These are phyloP conservation scores for Coemansia sp. DNA, from an alignment of 192 early-diverging fungal species.

Conservation along the genomic window DNA sequence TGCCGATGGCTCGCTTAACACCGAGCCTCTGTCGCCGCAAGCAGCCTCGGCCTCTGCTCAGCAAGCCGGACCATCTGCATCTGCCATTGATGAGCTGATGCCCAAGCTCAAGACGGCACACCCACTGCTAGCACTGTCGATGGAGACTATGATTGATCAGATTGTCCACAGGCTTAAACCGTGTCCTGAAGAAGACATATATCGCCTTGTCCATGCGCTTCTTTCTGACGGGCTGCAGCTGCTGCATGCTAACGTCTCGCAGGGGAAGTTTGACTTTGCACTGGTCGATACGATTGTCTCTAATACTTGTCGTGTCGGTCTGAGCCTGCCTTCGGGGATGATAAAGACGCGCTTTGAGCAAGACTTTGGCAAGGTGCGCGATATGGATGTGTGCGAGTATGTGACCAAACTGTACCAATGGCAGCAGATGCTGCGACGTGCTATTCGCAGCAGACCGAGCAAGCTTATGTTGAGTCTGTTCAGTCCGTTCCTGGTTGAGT, in stretches of 20 bases:
- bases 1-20: background rate
- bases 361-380: slow-evolving; percentile 87
- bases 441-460: slow-evolving; percentile 80
- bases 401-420: slow-evolving; percentile 86
- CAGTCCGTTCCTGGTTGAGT: slow-evolving; percentile 92
- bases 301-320: slow-evolving; percentile 87
- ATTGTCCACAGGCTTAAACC: slow-evolving; percentile 93
- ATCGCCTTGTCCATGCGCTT: slow-evolving; percentile 88
- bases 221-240: slow-evolving; percentile 86
- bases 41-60: slow-evolving; percentile 6
- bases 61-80: background rate
- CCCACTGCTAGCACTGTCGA: slow-evolving; percentile 88
- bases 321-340: slow-evolving; percentile 72
- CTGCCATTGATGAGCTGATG: slow-evolving; percentile 89
- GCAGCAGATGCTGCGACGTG: slow-evolving; percentile 89
- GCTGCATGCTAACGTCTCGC: slow-evolving; percentile 47
- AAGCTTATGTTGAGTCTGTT: slow-evolving; percentile 83
- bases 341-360: slow-evolving; percentile 76
- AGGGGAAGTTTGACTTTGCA: slow-evolving; percentile 17
- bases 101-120: slow-evolving; percentile 91
- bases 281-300: slow-evolving; percentile 41
- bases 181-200: slow-evolving; percentile 95
- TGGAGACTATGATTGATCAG: slow-evolving; percentile 99
- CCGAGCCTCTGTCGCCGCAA: slow-evolving; percentile 13
- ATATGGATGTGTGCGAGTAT: slow-evolving; percentile 77